A percentile compares a stretch with the other conserved stretches of the same genome.
These are phyloP conservation scores for Globisporangium middletonii DNA, from an alignment of 352 stramenopile species.

Conservation along the genomic window DNA sequence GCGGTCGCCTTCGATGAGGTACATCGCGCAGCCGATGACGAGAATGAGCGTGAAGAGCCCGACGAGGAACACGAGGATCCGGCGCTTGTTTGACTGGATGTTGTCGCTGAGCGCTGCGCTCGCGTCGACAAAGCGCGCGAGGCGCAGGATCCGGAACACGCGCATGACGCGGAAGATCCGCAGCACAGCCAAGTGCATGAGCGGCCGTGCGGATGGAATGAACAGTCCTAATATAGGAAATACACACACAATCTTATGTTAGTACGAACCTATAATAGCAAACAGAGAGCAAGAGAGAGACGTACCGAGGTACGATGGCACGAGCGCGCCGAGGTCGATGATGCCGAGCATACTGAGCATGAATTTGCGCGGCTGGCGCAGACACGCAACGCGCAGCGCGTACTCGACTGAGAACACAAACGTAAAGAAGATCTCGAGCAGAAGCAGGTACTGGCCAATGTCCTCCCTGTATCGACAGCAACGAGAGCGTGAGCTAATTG, in stretches of 20 bases:
- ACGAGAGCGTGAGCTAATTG: background rate
- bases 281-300: background rate
- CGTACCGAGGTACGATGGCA: constrained; percentile 72
- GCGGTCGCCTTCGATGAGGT: constrained; percentile 72
- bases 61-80: constrained; percentile 72
- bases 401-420: constrained; percentile 79
- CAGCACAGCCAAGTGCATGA: constrained; percentile 58
- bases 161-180: constrained; percentile 78
- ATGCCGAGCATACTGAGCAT: constrained; percentile 66
- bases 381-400: constrained; percentile 49
- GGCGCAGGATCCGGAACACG: constrained; percentile 67
- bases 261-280: background rate
- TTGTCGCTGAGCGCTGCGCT: constrained; percentile 61
- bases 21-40: constrained; percentile 80
- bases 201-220: constrained; percentile 38
- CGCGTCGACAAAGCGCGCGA: constrained; percentile 70
- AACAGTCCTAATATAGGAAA: constrained; percentile 26
- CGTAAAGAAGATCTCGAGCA: constrained; percentile 74
- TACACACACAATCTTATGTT: background rate
- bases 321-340: constrained; percentile 69
- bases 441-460: constrained; percentile 57
- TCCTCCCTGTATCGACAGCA: constrained; percentile 27
- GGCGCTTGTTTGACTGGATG: constrained; percentile 72
- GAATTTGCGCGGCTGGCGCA: constrained; percentile 56
- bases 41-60: constrained; percentile 70